These are phyloP conservation scores for Yamadazyma atmosphaerica DNA, from an alignment of 1,139 yeast genomes.

Conservation along the genomic window DNA sequence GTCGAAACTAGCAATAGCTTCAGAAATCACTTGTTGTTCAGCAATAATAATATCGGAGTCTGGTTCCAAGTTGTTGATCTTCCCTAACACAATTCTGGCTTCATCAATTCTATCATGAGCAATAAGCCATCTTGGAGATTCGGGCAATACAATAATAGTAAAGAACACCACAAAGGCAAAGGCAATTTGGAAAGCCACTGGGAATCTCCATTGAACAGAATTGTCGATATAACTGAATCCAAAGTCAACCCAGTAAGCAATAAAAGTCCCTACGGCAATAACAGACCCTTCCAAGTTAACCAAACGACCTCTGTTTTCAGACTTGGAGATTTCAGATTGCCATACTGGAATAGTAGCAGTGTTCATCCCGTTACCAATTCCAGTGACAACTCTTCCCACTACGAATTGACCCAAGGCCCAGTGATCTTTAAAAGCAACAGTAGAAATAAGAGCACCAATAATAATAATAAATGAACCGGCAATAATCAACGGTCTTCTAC, in stretches of 20 bases:
- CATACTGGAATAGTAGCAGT: slow-evolving; percentile 82
- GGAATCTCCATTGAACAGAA: slow-evolving; percentile 48
- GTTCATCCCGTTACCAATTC: slow-evolving; percentile 75
- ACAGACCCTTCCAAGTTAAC: slow-evolving; percentile 72
- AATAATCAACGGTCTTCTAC: slow-evolving; percentile 66
- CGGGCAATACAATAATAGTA: slow-evolving; percentile 51
- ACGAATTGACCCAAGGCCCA: slow-evolving; percentile 66
- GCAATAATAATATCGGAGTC: slow-evolving; percentile 50
- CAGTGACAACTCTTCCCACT: slow-evolving; percentile 75
- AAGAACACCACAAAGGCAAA: slow-evolving; percentile 37
- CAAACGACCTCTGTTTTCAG: slow-evolving; percentile 70
- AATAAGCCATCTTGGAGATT: slow-evolving; percentile 75
- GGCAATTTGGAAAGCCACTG: slow-evolving; percentile 46
- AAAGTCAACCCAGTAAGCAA: slow-evolving; percentile 78
- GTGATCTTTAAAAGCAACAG: slow-evolving; percentile 51
- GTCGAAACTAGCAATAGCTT: slow-evolving; percentile 42
- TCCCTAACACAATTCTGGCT: slow-evolving; percentile 44
- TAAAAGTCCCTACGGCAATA: slow-evolving; percentile 67
- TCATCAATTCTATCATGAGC: slow-evolving; percentile 52
- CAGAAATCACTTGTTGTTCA: slow-evolving; percentile 41
- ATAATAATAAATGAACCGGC: slow-evolving; percentile 59
- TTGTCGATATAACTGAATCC: slow-evolving; percentile 58
- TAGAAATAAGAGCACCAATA: slow-evolving; percentile 64
- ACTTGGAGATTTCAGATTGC: slow-evolving; percentile 77
- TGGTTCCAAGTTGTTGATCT: slow-evolving; percentile 34